Base-by-base conservation (phyloP, 352 stramenopile genomes). In the Phytophthora nicotianae region DNA sequence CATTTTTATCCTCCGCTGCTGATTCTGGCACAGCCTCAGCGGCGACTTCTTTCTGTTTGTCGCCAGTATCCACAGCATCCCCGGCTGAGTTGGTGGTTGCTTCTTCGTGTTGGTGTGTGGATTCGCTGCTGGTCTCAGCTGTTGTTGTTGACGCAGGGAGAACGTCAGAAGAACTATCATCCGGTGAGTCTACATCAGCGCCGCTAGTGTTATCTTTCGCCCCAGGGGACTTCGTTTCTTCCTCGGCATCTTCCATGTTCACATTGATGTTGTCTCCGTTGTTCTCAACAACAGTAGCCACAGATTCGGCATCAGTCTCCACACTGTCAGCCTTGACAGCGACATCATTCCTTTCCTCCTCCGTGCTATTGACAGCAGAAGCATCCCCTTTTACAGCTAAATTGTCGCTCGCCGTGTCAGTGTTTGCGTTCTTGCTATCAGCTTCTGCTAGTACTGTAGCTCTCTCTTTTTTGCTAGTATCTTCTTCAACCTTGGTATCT, bases 181-280 rank as follows among this genome's bases (percentile, higher is more conserved):
- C 24, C 32, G 27, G 23, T 11, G 40, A 13, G 13, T 60, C 58
- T 16, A 21, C 19, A 21, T 37, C 50, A 42, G 27, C 21, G 48
- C 13, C 35, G 2, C 10, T 21, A 26, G 19, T 4, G 16, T 9
- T 51, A 20, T 37, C 20, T 57, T 57, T 46, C 51, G 23, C 16
- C 14, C 16, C 41, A 52, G 8, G 11, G 2, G 55, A 11, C 27
- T 48, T 46, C 3, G 8, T 11, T 32, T 56, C 49, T 32, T 45
- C 47, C 27, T 67, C 63, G 19, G 62, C 63, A 35, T 59, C 24
- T 55, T 72, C 45, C 49, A 68, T 72, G 10, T 49, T 65, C 16
- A 69, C 40, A 49, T 68, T 46, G 16, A 16, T 54, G 20, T 66
- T 57, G 24, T 55, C 50, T 20, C 24, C 37, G 21, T 47, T 64